phyloP scores from a whole-genome alignment of 2,329 filamentous ascomycete genomes.

The Emergomyces orientalis region DNA sequence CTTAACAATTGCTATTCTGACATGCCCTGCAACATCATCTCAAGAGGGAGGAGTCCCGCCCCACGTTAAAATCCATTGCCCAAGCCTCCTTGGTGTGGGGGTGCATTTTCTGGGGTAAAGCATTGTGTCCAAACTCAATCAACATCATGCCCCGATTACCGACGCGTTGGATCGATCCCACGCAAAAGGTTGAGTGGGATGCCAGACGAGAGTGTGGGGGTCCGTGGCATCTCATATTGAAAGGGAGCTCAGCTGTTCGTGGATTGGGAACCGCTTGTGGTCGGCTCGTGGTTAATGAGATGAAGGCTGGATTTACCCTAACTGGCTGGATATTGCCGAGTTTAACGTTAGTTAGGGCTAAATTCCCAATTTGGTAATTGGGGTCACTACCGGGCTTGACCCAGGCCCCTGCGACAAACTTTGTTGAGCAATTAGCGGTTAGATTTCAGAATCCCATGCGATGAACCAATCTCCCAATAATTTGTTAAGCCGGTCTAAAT shows the following conservation, averaged over 20 bases:
- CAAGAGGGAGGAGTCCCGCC: background rate
- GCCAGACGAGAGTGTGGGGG: background rate
- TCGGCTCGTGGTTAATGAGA: too few relatives aligned
- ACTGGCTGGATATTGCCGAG: too few relatives aligned
- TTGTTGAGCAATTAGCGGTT: too few relatives aligned
- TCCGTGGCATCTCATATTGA: background rate
- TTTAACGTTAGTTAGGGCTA: background rate
- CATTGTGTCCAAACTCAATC: background rate
- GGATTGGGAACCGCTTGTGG: background rate
- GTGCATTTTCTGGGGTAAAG: background rate
- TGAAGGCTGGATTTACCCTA: too few relatives aligned
- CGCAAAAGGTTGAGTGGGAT: background rate
- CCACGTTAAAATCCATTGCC: background rate
- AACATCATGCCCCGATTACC: background rate
- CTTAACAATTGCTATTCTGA: background rate
- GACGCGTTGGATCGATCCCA: background rate
- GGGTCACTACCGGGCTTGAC: too few relatives aligned
- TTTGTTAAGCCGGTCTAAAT: too few relatives aligned
- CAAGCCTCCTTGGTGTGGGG: background rate
- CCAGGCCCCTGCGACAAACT: too few relatives aligned
- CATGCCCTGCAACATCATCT: background rate
- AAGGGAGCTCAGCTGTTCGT: background rate
- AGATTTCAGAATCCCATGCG: too few relatives aligned
- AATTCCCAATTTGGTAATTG: background rate
- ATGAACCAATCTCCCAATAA: too few relatives aligned